Percentiles rank a stretch among this genome's conserved stretches.
phyloP scores from a whole-genome alignment of 108 stramenopile species.

The Fragilaria radians region DNA sequence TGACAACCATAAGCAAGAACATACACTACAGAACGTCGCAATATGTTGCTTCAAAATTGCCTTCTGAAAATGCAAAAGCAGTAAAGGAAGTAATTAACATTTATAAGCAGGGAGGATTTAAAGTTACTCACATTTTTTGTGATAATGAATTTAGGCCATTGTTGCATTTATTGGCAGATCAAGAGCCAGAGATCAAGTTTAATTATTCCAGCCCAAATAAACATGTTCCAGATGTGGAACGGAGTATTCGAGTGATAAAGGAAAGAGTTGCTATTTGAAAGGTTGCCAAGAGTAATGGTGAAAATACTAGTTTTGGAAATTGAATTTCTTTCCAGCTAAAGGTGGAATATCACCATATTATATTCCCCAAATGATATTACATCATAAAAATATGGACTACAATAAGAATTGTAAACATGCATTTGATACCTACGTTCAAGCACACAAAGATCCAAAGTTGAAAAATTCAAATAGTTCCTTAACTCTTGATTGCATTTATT shows the following conservation, averaged over 20 bases:
- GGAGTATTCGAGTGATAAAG: conserved; percentile 22
- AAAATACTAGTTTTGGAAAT: conserved; percentile 12
- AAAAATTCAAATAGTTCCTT: background rate
- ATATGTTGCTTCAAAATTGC: background rate
- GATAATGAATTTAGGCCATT: conserved; percentile 5
- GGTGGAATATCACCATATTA: conserved; percentile 6
- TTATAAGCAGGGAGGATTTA: conserved; percentile 1
- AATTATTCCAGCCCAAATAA: conserved; percentile 18
- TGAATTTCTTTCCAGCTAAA: conserved; percentile 19
- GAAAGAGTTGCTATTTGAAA: conserved; percentile 16
- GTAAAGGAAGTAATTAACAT: background rate
- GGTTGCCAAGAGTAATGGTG: background rate
- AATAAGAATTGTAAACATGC: conserved; percentile 10
- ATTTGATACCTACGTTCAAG: conserved; percentile 24
- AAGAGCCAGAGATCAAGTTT: background rate
- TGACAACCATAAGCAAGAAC: background rate
- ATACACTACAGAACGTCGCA: background rate
- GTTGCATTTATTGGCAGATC: background rate
- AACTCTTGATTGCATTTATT: background rate
- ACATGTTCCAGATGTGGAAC: conserved; percentile 19
- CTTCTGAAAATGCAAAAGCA: background rate
- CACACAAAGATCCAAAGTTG: background rate
- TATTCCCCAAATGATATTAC: conserved; percentile 13
- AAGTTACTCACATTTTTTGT: background rate
- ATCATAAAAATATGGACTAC: conserved; percentile 9